Conservation (phyloP, 352 stramenopile genomes). For the Phytophthora syringae region DNA sequence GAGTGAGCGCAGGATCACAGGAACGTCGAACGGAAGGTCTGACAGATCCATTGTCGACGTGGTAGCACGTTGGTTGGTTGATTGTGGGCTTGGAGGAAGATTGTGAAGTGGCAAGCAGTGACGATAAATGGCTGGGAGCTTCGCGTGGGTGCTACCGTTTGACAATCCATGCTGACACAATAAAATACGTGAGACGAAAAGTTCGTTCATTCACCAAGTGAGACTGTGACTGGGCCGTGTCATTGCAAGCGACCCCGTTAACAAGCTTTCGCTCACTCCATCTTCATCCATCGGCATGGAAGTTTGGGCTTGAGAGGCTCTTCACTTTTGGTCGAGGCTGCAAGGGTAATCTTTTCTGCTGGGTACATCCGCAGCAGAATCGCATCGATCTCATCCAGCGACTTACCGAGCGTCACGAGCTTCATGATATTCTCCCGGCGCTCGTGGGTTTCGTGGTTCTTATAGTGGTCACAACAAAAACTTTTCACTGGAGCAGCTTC, state of each 20-base stretch:
- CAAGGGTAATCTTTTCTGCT: slow-evolving; percentile 3
- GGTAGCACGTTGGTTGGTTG: background rate
- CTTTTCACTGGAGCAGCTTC: background rate
- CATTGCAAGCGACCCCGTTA: too few relatives aligned
- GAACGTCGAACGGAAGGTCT: slow-evolving; percentile 37
- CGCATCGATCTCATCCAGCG: slow-evolving; percentile 29
- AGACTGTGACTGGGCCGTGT: too few relatives aligned
- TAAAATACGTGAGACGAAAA: background rate
- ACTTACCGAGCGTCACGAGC: slow-evolving; percentile 29
- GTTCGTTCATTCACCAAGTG: too few relatives aligned
- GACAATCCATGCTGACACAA: background rate
- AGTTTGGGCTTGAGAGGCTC: background rate
- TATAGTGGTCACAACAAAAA: slow-evolving; percentile 15
- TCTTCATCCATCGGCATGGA: slow-evolving; percentile 17
- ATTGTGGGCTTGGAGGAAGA: slow-evolving; percentile 8
- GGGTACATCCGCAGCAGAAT: slow-evolving; percentile 34
- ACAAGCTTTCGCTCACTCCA: slow-evolving; percentile 9
- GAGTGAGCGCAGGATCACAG: slow-evolving; percentile 39
- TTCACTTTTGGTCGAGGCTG: background rate
- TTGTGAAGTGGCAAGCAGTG: background rate
- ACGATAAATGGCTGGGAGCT: background rate
- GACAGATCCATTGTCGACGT: slow-evolving; percentile 33
- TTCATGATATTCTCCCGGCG: slow-evolving; percentile 30
- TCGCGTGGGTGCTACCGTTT: background rate
- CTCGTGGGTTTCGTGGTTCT: slow-evolving; percentile 16